Base-by-base conservation (phyloP, 208 protist genomes). In the Acanthamoeba lugdunensis region DNA sequence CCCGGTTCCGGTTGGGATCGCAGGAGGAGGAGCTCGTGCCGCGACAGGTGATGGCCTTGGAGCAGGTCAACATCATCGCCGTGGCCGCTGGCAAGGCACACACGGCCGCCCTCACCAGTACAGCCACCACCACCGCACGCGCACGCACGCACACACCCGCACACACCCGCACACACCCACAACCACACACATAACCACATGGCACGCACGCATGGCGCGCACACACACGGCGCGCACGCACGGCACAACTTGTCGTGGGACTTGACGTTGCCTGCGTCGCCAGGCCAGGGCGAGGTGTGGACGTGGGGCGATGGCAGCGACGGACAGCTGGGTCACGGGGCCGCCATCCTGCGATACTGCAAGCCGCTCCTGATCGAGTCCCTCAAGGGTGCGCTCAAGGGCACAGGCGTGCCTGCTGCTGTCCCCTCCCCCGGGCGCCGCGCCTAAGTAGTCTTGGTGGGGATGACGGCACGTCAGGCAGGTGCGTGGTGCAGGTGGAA, bases 241-340 rank as follows among this genome's bases (percentile, higher is more conserved):
- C n/a, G n/a, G n/a, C n/a, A n/a, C n/a, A n/a, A n/a, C n/a, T n/a
- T n/a, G n/a, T n/a, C n/a, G n/a, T n/a, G n/a, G n/a, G n/a, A n/a
- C n/a, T n/a, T n/a, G n/a, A n/a, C n/a, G n/a, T n/a, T n/a, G n/a
- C n/a, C n/a, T n/a, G n/a, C n/a, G n/a, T n/a, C n/a, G n/a, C n/a
- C 82, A 90, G 82, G 82, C 33, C 21, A 90, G 82, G 82, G 82
- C 82, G 25, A 90, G 6, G n/a, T 90, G n/a, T 90, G 58, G 56
- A 90, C 82, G 3, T 90, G 82, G 82, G 82, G 82, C 30, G 82
- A 90, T 16, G 82, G 82, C 82, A n/a, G 33, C 41, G 56, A 71
- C 13, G 82, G 82, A 4, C 82, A 90, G 48, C 23, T 90, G 48
- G 82, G 82, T 2, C 50, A 90, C 30, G 82, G 82, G 2, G 58